Evolutionary conservation across 1,284 basidiomycete species (phyloP), one percentile per base, ranked within the genome.

Genomic region (Tylopilus sp.): DNA sequence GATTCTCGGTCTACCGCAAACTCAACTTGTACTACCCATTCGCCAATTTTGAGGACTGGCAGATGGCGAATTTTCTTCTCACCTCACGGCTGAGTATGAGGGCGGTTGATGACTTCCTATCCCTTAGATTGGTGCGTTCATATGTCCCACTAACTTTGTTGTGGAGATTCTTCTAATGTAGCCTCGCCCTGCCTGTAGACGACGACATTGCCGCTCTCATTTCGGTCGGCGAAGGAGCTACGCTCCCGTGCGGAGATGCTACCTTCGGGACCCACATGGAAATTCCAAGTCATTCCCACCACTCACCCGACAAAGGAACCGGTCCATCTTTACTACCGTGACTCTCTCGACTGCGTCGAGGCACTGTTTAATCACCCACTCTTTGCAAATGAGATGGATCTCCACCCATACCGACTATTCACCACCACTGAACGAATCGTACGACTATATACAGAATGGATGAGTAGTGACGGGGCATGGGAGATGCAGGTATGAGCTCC

Each of bases 1-100:
- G n/a, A n/a, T n/a, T n/a, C n/a, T n/a, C n/a, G n/a, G n/a, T n/a
- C n/a, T n/a, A n/a, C n/a, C n/a, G n/a, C n/a, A n/a, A n/a, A n/a
- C n/a, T n/a, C n/a, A n/a, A n/a, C n/a, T n/a, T n/a, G n/a, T n/a
- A n/a, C n/a, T n/a, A n/a, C n/a, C n/a, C n/a, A n/a, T n/a, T n/a
- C n/a, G n/a, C n/a, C n/a, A n/a, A n/a, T n/a, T n/a, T n/a, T n/a
- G n/a, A n/a, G n/a, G n/a, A n/a, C n/a, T n/a, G n/a, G n/a, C n/a
- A n/a, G n/a, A n/a, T n/a, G n/a, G n/a, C n/a, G n/a, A n/a, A 51
- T 13, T 51, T 58, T 58, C 57, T 58, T 33, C 22, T 49, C 15
- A 36, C 26, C 10, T 58, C 57, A 26, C 22, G 32, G 12, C 57
- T 58, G 33, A 51, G 57, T 16, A 58, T 58, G 57, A 6, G 32